A percentile compares a stretch with the other conserved stretches of the same genome.
These are phyloP conservation scores for Centrapalus pauciflorus DNA, from an alignment of 129 eudicot genomes.

Conservation along the genomic window DNA sequence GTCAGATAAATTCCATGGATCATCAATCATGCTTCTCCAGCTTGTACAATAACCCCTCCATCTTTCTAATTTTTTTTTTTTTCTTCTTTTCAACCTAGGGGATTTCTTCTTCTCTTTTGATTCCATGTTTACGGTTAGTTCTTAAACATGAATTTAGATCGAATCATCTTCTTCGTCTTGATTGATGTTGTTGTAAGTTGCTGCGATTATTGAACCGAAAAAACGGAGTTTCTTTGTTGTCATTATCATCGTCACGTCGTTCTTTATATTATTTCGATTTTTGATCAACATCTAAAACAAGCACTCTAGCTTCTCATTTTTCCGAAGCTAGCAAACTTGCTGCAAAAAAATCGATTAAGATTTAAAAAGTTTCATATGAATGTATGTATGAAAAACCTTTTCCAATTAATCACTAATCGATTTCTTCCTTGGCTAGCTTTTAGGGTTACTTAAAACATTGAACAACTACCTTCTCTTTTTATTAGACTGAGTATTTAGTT, in stretches of 20 bases:
- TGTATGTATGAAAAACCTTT: conserved; percentile 1
- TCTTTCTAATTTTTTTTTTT: background rate
- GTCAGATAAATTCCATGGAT: conserved; percentile 24
- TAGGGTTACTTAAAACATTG: conserved; percentile 13
- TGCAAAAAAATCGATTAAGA: conserved; percentile 9
- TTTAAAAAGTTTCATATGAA: conserved; percentile 1
- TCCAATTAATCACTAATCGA: background rate
- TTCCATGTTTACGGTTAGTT: conserved; percentile 2
- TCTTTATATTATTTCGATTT: background rate
- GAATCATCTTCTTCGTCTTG: conserved; percentile 9
- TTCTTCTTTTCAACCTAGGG: background rate
- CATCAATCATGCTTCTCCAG: conserved; percentile 7
- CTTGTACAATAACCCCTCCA: conserved; percentile 38
- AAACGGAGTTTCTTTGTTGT: background rate
- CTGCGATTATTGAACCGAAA: conserved; percentile 11
- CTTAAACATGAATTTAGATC: conserved; percentile 10
- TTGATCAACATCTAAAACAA: background rate
- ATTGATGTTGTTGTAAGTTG: conserved; percentile 24
- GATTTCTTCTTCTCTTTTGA: background rate
- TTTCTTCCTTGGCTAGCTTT: background rate
- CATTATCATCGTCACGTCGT: background rate
- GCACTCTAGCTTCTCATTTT: background rate
- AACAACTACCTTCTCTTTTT: background rate
- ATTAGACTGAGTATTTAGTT: conserved; percentile 1
- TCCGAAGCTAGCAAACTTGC: background rate